These are phyloP conservation scores for Phytophthora tentaculata DNA, from an alignment of 352 stramenopile species.

Conservation along the genomic window DNA sequence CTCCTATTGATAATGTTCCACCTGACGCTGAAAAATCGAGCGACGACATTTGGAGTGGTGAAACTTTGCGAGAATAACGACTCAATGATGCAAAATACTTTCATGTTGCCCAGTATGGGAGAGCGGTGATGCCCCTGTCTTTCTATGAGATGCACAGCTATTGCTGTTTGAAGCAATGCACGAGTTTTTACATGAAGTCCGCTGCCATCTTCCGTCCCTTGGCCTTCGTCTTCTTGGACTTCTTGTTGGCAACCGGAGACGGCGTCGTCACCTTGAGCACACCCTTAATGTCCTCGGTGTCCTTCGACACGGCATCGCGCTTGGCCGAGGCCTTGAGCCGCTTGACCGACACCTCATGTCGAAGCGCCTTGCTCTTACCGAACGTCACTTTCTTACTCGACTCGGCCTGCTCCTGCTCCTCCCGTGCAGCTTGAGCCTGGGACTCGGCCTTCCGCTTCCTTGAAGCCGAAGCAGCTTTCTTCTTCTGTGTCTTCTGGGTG, in stretches of 20 bases:
- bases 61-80: not conserved
- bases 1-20: not conserved
- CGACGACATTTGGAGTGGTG: not conserved
- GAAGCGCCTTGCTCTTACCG: constrained; percentile 84
- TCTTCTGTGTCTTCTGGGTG: constrained; percentile 63
- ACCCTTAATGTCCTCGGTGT: constrained; percentile 68
- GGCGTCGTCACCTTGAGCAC: constrained; percentile 65
- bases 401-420: constrained; percentile 37
- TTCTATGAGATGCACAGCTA: constrained; percentile 32
- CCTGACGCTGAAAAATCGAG: not conserved
- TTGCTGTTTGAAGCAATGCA: constrained; percentile 9
- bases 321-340: constrained; percentile 80
- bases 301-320: constrained; percentile 59
- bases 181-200: constrained; percentile 68
- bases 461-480: constrained; percentile 47
- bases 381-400: constrained; percentile 85
- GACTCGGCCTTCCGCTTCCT: constrained; percentile 75
- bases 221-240: constrained; percentile 48
- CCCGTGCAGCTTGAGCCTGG: constrained; percentile 35
- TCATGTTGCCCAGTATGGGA: constrained; percentile 23
- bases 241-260: constrained; percentile 36
- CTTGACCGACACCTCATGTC: constrained; percentile 84
- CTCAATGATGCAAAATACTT: constrained; percentile 38
- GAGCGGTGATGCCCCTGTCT: constrained; percentile 18
- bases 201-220: constrained; percentile 69